A percentile compares a stretch with the other conserved stretches of the same genome.
phyloP scores from a whole-genome alignment of 1,284 basidiomycete species.

The Fomitopsis betulina region DNA sequence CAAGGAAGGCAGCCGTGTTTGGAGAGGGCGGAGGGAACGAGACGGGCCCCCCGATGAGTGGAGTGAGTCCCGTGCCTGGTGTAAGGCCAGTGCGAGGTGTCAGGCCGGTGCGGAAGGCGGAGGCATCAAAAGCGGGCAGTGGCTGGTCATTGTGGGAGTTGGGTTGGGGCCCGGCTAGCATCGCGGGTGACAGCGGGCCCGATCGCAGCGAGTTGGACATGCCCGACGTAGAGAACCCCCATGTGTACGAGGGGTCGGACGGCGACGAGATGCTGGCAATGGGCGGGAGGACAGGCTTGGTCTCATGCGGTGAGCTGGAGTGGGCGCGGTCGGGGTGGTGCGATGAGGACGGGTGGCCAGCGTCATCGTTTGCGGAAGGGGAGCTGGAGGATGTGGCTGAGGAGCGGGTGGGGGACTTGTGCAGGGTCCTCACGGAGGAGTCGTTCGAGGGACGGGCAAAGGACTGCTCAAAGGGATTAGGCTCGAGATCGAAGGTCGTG shows the following conservation, averaged over 20 bases:
- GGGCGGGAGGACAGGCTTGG: conserved; percentile 76
- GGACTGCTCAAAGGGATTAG: conserved; percentile 95
- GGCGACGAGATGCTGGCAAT: conserved; percentile 84
- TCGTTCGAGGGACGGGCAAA: conserved; percentile 61
- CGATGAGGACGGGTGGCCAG: conserved; percentile 24
- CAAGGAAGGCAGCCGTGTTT: conserved; percentile 89
- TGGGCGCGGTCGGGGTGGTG: conserved; percentile 23
- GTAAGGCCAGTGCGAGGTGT: conserved; percentile 73
- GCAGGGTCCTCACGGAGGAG: conserved; percentile 39
- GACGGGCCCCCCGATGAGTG: conserved; percentile 72
- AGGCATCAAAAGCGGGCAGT: conserved; percentile 59
- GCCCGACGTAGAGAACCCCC: conserved; percentile 58
- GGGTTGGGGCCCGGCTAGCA: conserved; percentile 84
- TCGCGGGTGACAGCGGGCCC: conserved; percentile 91
- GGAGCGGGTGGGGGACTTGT: conserved; percentile 30
- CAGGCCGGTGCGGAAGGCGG: conserved; percentile 77
- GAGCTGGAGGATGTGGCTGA: conserved; percentile 35
- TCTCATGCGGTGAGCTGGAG: conserved; percentile 18
- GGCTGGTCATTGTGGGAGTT: conserved; percentile 28
- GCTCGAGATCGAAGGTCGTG: conserved; percentile 80
- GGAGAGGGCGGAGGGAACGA: conserved; percentile 85
- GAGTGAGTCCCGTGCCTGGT: conserved; percentile 81
- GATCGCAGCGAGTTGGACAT: conserved; percentile 78
- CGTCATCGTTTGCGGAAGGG: conserved; percentile 31
- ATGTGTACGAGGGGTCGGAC: conserved; percentile 70